phyloP scores from a whole-genome alignment of 1,284 basidiomycete genomes.

The Phylloporus sp. region DNA sequence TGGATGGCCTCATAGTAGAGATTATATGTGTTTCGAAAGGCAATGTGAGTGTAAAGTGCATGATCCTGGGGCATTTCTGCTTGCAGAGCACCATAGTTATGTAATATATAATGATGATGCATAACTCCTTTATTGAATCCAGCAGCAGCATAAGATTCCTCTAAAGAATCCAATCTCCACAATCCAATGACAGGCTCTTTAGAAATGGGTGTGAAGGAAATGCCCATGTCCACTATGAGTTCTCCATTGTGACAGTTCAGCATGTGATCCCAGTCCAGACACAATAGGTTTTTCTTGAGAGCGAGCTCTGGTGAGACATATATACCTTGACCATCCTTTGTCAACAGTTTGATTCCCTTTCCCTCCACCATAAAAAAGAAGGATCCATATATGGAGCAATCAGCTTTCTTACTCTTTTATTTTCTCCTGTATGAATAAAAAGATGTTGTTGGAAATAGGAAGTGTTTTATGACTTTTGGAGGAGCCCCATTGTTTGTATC shows the following conservation, averaged over 20 bases:
- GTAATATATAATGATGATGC: constrained; percentile 13
- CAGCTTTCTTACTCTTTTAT: too few relatives aligned
- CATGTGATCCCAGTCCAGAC: constrained; percentile 1
- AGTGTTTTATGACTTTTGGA: too few relatives aligned
- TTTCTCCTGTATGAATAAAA: too few relatives aligned
- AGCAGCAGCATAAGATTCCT: constrained; percentile 12
- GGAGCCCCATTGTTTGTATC: neutral
- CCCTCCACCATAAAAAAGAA: neutral
- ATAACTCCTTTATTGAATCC: constrained; percentile 1
- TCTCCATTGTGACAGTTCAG: neutral
- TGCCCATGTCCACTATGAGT: neutral
- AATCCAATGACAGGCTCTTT: constrained; percentile 3
- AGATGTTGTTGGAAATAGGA: too few relatives aligned
- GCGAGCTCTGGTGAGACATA: too few relatives aligned
- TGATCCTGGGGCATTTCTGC: constrained; percentile 16
- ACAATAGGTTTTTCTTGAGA: neutral
- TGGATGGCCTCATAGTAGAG: constrained; percentile 15
- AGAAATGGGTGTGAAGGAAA: neutral
- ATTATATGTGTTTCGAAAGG: constrained; percentile 18
- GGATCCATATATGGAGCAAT: neutral
- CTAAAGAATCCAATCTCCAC: constrained; percentile 17
- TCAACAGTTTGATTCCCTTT: neutral
- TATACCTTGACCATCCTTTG: too few relatives aligned
- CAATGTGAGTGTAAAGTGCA: constrained; percentile 8
- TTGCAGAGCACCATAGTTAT: constrained; percentile 13